A percentile compares a stretch with the other conserved stretches of the same genome.
Conservation (phyloP, 2,329 filamentous ascomycete species). For the Aspergillus glaucus region DNA sequence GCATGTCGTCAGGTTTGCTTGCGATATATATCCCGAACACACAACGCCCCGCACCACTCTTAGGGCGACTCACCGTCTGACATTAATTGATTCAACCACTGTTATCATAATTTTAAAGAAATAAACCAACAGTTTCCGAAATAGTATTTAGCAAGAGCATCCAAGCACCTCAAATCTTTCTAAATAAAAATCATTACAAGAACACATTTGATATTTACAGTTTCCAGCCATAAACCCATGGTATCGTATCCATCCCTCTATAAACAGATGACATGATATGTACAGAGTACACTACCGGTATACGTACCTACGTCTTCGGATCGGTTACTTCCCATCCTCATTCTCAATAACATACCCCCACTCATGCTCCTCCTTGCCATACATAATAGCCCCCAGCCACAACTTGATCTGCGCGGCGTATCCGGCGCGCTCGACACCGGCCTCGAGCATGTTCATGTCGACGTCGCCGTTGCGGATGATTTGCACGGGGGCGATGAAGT, state of each 20-base stretch:
- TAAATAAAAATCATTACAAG: too few species aligned
- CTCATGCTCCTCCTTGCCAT: slow-evolving; percentile 59
- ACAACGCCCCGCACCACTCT: too few species aligned
- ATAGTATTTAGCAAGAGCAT: too few species aligned
- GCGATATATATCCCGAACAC: too few species aligned
- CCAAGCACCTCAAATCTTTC: too few species aligned
- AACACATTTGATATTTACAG: not conserved
- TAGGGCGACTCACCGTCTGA: too few species aligned
- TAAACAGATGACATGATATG: not conserved
- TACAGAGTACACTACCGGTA: too few species aligned
- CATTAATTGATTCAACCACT: too few species aligned
- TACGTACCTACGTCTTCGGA: too few species aligned
- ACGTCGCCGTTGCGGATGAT: slow-evolving; percentile 61
- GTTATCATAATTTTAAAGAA: too few species aligned
- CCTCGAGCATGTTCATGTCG: slow-evolving; percentile 50
- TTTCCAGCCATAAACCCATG: not conserved
- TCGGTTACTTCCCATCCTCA: slow-evolving; percentile 34
- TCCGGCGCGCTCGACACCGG: slow-evolving; percentile 23
- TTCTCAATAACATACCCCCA: slow-evolving; percentile 66
- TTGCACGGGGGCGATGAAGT: slow-evolving; percentile 64
- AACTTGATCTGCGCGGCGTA: slow-evolving; percentile 50
- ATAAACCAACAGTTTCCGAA: too few species aligned
- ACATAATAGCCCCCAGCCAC: slow-evolving; percentile 69
- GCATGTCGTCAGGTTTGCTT: too few species aligned
- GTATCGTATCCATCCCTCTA: not conserved